Percentiles rank a stretch among this genome's conserved stretches.
Evolutionary conservation across 1,139 yeast species (phyloP).

Genomic region (Pichia sp.): DNA sequence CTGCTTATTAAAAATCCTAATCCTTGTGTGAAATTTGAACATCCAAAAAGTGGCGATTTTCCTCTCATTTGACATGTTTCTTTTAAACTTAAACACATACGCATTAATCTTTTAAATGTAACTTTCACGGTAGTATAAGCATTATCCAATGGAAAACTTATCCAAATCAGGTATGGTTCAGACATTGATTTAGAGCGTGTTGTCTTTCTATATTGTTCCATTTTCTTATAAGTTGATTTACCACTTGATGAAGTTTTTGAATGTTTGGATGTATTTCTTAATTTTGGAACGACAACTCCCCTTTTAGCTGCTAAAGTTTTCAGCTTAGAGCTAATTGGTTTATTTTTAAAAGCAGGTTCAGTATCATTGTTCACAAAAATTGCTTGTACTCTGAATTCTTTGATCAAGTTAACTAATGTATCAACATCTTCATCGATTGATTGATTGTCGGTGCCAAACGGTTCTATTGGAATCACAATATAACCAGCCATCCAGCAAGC

Average conservation of each 20-base stretch:
- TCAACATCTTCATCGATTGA: constrained; percentile 72
- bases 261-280: constrained; percentile 64
- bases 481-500: constrained; percentile 86
- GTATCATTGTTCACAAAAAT: constrained; percentile 76
- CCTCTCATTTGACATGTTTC: constrained; percentile 85
- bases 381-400: constrained; percentile 65
- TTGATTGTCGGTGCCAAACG: constrained; percentile 61
- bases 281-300: constrained; percentile 42
- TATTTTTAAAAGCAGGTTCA: constrained; percentile 64
- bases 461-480: constrained; percentile 73
- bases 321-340: constrained; percentile 56
- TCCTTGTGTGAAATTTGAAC: constrained; percentile 81
- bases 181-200: constrained; percentile 35
- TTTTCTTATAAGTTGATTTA: constrained; percentile 36
- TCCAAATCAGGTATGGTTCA: constrained; percentile 34
- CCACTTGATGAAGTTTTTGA: constrained; percentile 51
- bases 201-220: constrained; percentile 42
- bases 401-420: constrained; percentile 58
- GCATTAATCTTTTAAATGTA: constrained; percentile 59
- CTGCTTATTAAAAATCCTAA: constrained; percentile 83
- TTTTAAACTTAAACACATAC: constrained; percentile 81
- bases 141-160: constrained; percentile 63
- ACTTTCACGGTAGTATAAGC: constrained; percentile 52
- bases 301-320: constrained; percentile 46
- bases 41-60: constrained; percentile 69